These are phyloP conservation scores for Henckelia pumila DNA, from an alignment of 257 asterid species.

Conservation along the genomic window DNA sequence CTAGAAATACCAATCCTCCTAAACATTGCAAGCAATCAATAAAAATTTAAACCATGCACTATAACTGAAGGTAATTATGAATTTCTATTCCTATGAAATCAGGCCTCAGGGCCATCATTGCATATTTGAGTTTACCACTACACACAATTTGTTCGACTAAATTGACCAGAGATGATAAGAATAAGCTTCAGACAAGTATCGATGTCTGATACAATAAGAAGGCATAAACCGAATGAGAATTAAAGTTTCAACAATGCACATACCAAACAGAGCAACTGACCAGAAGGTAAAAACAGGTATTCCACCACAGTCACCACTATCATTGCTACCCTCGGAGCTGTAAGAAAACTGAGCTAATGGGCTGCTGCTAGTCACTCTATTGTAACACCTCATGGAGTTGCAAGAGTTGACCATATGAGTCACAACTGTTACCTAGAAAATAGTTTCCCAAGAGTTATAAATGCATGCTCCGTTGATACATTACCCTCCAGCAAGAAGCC, in stretches of 20 bases:
- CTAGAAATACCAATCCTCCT: too few relatives aligned
- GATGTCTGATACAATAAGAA: background rate
- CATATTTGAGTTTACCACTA: too few relatives aligned
- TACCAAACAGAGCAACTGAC: conserved; percentile 67
- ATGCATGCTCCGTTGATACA: background rate
- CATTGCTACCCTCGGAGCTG: conserved; percentile 41
- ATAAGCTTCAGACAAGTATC: too few relatives aligned
- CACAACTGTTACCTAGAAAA: conserved; percentile 49
- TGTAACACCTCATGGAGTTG: conserved; percentile 70
- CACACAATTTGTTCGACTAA: too few relatives aligned
- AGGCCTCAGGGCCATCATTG: too few relatives aligned
- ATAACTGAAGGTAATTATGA: too few relatives aligned
- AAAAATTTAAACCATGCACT: too few relatives aligned
- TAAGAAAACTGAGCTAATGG: conserved; percentile 64
- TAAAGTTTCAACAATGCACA: conserved; percentile 22
- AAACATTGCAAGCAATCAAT: too few relatives aligned
- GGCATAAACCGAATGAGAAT: conserved; percentile 9
- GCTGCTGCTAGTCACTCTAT: conserved; percentile 46
- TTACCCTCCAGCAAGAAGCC: conserved; percentile 11
- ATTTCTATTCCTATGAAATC: too few relatives aligned
- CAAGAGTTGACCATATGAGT: conserved; percentile 51
- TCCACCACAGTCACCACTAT: conserved; percentile 71
- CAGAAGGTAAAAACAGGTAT: conserved; percentile 60
- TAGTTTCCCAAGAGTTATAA: conserved; percentile 9
- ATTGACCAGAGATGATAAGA: too few relatives aligned